Base-by-base conservation (phyloP, 1,284 basidiomycete genomes). In the Cutaneotrichosporon cavernicola region DNA sequence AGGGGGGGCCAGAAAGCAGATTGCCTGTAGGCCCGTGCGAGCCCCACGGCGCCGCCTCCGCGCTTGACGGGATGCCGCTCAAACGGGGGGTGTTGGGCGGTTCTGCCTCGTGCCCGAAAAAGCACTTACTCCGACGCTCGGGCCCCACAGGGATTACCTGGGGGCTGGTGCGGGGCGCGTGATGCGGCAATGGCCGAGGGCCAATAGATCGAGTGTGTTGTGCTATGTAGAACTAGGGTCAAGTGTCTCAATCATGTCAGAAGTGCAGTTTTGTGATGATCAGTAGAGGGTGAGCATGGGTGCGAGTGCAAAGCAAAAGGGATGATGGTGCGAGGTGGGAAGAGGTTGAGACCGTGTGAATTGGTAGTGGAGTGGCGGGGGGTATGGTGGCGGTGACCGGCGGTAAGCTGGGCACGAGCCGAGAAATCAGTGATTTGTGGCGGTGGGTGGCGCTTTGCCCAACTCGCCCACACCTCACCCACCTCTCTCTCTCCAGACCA, bases 151-250 rank as follows among this genome's bases (percentile, higher is more conserved):
- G 43, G 43, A 18, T 9, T 43, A 18, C 18, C n/a, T 18, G 13
- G 43, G 43, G 43, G 43, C 18, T n/a, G 43, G 43, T 46, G 43
- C 43, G 16, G 18, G 43, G 43, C 43, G n/a, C n/a, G 43, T 46
- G 43, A 46, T 46, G 43, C 43, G 43, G 43, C 43, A 46, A n/a
- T 46, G 43, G 43, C 43, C 43, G 18, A 46, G 43, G 18, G 43
- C 2, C 43, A 7, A 8, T 18, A 18, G 43, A 46, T 46, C 43
- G 1, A n/a, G 43, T 46, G 43, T 2, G 43, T 18, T 8, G 43
- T 18, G 18, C 43, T 46, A 46, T 46, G 43, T 18, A 46, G n/a
- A 5, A 7, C 43, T 9, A 46, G 43, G 43, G 43, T 46, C 43
- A 46, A 9, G 6, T 46, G 43, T 46, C 16, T 46, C 43, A 46